Base-by-base conservation (phyloP, 495 filamentous ascomycete genomes). In the Amorphotheca resinae region DNA sequence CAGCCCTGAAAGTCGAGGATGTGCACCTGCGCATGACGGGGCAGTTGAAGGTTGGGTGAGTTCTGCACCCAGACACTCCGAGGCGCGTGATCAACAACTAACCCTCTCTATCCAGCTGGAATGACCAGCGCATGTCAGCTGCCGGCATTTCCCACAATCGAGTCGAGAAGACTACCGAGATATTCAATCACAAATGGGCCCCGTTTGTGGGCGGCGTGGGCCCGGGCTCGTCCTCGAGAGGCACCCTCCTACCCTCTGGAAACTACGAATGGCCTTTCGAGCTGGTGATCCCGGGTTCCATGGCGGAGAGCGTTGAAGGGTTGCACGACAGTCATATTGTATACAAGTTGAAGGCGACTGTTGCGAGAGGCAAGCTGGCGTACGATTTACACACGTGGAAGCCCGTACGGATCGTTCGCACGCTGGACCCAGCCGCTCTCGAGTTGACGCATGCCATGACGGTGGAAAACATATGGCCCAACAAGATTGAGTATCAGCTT, bases 221-320 rank as follows among this genome's bases (percentile, higher is more conserved):
- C 33, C 42, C 36, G 48, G 71, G 66, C 35, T 62, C 60, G 37
- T 57, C 59, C 15, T 61, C 54, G 1, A 65, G 54, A 49, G 65
- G 79, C 22, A 74, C 79, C 51, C 73, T 73, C 7, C 62, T 95
- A 22, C 66, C 70, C 4, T 69, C 81, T 3, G 86, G 84, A 37
- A 87, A 89, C 55, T 88, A 95, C 59, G 88, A 94, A 59, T 95
- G 82, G 64, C 81, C 82, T 0, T 95, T 95, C 60, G 77, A 91
- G 51, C 63, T 87, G 45, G 64, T 80, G 38, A 64, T 96, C 11
- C 74, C 84, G 12, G 85, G 86, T 20, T 68, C 76, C 41, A 76
- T 77, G 58, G 70, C 84, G 3, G 89, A 98, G 68, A 93, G 84
- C 45, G 72, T 98, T 22, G 91, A 95, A 59, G 91, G 91, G 1